Base-by-base conservation (phyloP, 371 early-diverging fungal species). In the Mucor irregularis region DNA sequence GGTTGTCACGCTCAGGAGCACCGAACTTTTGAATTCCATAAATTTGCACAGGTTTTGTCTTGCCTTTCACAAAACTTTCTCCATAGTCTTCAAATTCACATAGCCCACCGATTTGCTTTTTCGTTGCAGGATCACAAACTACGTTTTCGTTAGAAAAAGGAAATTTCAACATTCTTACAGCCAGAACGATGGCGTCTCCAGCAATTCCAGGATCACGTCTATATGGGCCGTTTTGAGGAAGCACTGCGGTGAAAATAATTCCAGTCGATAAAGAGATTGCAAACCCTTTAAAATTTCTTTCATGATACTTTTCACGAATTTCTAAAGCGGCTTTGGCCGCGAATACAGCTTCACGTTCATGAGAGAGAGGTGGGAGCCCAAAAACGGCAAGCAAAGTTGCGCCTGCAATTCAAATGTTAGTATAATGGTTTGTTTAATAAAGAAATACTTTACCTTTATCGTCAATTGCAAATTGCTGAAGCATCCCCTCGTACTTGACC, bases 391-490 rank as follows among this genome's bases (percentile, higher is more conserved):
- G 53, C 2, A 81, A 28, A 0, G 85, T 84, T 2, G 85, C 83
- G 11, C 85, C 74, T 78, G 44, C 21, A 16, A 22, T 40, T 28
- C n/a, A n/a, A n/a, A n/a, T n/a, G n/a, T n/a, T n/a, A 17, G 9
- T 9, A 17, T 10, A 9, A 45, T 19, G 22, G 4, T 26, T 28
- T 25, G 6, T 14, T 10, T n/a, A n/a, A n/a, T n/a, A n/a, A n/a
- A n/a, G n/a, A n/a, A 19, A 42, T 13, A 21, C 10, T 16, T 37
- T 50, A 58, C 67, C 67, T 67, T 84, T 84, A 58, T 84, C 85
- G 43, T 84, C 85, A 3, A 84, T 74, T 19, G 85, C 85, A 67
- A 84, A 84, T 56, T 84, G 85, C 34, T 84, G 85, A 21, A 84
- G 64, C 48, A 78, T 71, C 1, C 83, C 85, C 68, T 81, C 85